These are phyloP conservation scores for Zygosaccharomyces bisporus DNA, from an alignment of 805 yeast genomes.

Conservation along the genomic window DNA sequence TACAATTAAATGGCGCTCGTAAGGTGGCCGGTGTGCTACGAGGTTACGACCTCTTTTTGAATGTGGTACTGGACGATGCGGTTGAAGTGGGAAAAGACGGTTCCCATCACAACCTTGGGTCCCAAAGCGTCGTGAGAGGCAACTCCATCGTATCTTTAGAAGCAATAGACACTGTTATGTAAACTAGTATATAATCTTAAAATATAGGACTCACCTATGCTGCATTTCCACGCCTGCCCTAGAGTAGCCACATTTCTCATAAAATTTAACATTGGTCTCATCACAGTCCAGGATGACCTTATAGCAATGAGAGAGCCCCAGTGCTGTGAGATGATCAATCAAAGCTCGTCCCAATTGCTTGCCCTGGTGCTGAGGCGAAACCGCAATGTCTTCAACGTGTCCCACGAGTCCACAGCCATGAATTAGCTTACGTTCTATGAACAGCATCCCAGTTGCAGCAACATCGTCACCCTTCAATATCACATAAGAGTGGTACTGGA, in stretches of 20 bases:
- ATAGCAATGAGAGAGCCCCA: slow-evolving; percentile 73
- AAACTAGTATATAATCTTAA: slow-evolving; percentile 13
- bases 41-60: slow-evolving; percentile 81
- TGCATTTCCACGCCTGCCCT: slow-evolving; percentile 71
- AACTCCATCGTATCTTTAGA: slow-evolving; percentile 73
- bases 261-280: slow-evolving; percentile 74
- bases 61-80: slow-evolving; percentile 68
- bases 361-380: slow-evolving; percentile 72
- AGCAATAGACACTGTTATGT: slow-evolving; percentile 36
- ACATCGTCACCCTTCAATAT: slow-evolving; percentile 51
- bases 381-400: slow-evolving; percentile 93
- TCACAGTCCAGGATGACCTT: slow-evolving; percentile 89
- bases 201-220: slow-evolving; percentile 32
- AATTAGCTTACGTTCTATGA: slow-evolving; percentile 77
- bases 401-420: slow-evolving; percentile 86
- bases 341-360: slow-evolving; percentile 68
- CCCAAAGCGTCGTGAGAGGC: slow-evolving; percentile 66
- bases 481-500: slow-evolving; percentile 68
- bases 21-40: slow-evolving; percentile 73
- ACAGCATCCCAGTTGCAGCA: slow-evolving; percentile 79
- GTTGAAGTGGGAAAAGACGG: slow-evolving; percentile 54
- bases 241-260: slow-evolving; percentile 78
- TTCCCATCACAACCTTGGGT: slow-evolving; percentile 55
- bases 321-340: slow-evolving; percentile 55
- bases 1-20: slow-evolving; percentile 77